Evolutionary conservation across 805 yeast species (phyloP).

Genomic region (Crinitomyces ghanaensis): DNA sequence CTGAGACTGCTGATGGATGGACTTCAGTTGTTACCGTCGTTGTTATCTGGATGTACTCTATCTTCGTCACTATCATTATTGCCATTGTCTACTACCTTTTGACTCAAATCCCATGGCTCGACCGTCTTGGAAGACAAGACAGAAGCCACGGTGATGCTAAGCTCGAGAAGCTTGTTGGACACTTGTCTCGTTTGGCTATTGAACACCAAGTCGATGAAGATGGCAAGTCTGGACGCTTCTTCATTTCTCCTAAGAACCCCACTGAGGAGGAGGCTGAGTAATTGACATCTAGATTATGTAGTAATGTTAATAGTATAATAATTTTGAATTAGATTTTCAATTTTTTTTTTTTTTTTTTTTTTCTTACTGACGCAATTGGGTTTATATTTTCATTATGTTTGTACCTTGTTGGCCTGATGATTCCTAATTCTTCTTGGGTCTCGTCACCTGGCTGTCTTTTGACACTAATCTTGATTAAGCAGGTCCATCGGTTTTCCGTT

Average conservation of each 20-base stretch:
- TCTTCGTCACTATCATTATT: constrained; percentile 90
- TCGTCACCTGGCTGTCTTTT: too few species aligned
- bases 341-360: too few species aligned
- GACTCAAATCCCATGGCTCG: constrained; percentile 21
- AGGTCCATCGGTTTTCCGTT: too few species aligned
- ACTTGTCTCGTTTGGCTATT: constrained; percentile 28
- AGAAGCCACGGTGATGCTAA: constrained; percentile 24
- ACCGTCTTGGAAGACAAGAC: constrained; percentile 25
- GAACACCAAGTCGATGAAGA: constrained; percentile 28
- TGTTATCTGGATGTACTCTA: constrained; percentile 88
- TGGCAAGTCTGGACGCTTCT: constrained; percentile 23
- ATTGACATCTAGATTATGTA: too few species aligned
- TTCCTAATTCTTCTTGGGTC: too few species aligned
- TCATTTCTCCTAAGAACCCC: constrained; percentile 24
- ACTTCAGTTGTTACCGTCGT: constrained; percentile 89
- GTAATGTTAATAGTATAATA: too few species aligned
- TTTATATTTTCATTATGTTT: too few species aligned
- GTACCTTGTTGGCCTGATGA: too few species aligned
- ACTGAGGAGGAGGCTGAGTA: constrained; percentile 27
- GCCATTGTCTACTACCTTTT: constrained; percentile 93
- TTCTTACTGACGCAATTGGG: too few species aligned
- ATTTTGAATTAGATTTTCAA: too few species aligned
- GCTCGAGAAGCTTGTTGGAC: constrained; percentile 28
- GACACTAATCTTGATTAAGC: too few species aligned
- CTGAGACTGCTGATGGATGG: constrained; percentile 61